Conservation (phyloP, 2,329 filamentous ascomycete genomes). For the Cercospora berteroae region DNA sequence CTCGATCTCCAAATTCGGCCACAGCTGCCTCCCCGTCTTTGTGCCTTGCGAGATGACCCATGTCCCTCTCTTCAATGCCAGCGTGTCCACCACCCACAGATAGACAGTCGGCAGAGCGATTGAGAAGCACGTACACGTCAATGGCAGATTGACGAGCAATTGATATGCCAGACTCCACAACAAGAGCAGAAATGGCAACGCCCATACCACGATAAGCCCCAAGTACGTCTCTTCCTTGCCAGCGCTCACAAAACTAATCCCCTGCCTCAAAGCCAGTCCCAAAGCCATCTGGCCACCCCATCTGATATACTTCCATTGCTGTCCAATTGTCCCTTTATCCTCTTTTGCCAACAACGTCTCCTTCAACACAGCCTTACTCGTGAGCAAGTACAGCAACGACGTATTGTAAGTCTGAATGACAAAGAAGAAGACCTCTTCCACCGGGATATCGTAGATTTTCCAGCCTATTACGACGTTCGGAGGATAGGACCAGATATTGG, state of each 20-base stretch:
- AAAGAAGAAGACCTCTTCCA: conserved; percentile 76
- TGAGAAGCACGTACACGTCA: conserved; percentile 57
- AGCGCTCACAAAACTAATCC: conserved; percentile 47
- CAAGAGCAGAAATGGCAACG: conserved; percentile 62
- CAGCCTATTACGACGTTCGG: conserved; percentile 62
- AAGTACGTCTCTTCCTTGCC: conserved; percentile 61
- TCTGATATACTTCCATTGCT: conserved; percentile 44
- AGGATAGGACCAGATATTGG: conserved; percentile 69
- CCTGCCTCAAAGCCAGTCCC: conserved; percentile 45
- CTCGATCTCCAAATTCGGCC: conserved; percentile 67
- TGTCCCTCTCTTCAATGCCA: conserved; percentile 65
- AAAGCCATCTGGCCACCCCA: conserved; percentile 54
- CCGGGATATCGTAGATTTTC: conserved; percentile 63
- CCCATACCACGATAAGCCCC: conserved; percentile 69
- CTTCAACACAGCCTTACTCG: conserved; percentile 63
- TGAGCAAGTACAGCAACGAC: conserved; percentile 63
- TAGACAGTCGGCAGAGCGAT: conserved; percentile 65
- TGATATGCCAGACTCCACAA: conserved; percentile 64
- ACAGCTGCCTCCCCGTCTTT: conserved; percentile 63
- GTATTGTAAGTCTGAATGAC: conserved; percentile 74
- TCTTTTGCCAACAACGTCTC: conserved; percentile 52
- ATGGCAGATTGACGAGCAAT: conserved; percentile 61
- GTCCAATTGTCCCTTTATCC: conserved; percentile 29
- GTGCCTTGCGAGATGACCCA: conserved; percentile 69
- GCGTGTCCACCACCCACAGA: conserved; percentile 69